Conservation (phyloP, 2,329 filamentous ascomycete species). For the Arthroderma sp. region DNA sequence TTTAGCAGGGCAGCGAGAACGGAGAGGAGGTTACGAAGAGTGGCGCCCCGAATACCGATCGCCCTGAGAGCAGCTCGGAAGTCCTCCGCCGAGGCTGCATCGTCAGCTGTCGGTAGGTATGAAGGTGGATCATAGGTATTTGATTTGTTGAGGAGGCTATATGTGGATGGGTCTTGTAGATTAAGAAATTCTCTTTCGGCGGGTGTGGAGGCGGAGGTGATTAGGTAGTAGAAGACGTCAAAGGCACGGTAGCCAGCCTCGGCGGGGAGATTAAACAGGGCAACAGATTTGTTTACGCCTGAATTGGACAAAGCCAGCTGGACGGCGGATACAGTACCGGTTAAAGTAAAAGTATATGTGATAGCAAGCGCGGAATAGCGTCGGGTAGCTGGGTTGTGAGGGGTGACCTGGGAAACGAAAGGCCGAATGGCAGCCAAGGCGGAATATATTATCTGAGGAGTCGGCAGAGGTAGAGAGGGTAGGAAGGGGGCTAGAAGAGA, state of each 20-base stretch:
- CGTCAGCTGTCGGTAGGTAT: slow-evolving; percentile 84
- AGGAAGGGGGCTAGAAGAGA: slow-evolving; percentile 74
- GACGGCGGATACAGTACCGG: slow-evolving; percentile 64
- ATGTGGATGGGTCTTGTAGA: slow-evolving; percentile 62
- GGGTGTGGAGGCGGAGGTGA: slow-evolving; percentile 79
- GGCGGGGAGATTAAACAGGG: slow-evolving; percentile 65
- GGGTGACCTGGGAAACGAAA: slow-evolving; percentile 76
- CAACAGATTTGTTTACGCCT: slow-evolving; percentile 71
- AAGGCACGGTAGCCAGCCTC: slow-evolving; percentile 81
- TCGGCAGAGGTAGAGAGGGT: slow-evolving; percentile 61
- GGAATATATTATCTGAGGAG: slow-evolving; percentile 62
- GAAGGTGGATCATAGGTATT: slow-evolving; percentile 74
- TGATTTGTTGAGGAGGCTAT: slow-evolving; percentile 66
- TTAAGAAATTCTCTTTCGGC: slow-evolving; percentile 81
- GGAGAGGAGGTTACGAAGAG: slow-evolving; percentile 71
- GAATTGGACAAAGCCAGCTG: slow-evolving; percentile 68
- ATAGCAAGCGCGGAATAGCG: slow-evolving; percentile 70
- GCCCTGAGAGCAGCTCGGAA: slow-evolving; percentile 75
- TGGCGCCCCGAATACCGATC: slow-evolving; percentile 82
- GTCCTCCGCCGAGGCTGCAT: slow-evolving; percentile 84
- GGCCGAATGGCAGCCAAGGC: slow-evolving; percentile 71
- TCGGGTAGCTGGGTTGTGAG: slow-evolving; percentile 72
- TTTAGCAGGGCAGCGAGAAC: slow-evolving; percentile 77
- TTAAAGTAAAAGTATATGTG: slow-evolving; percentile 66
- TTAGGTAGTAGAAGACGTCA: slow-evolving; percentile 93